Percentiles rank a stretch among this genome's conserved stretches.
Evolutionary conservation across 495 filamentous ascomycete genomes (phyloP).

Genomic region (Xylaria intraflava): DNA sequence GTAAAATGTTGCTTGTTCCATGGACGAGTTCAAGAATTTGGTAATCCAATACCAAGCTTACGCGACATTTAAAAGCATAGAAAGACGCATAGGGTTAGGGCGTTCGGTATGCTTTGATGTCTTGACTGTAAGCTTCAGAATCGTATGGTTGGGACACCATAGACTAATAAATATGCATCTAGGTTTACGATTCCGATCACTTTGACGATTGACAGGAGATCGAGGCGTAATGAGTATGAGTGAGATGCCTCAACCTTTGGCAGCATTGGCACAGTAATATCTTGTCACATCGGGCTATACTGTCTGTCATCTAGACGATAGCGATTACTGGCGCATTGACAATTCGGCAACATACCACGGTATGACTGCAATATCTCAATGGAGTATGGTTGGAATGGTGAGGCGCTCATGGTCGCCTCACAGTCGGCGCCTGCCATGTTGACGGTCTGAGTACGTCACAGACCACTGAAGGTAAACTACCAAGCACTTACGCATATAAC

Average conservation of each 20-base stretch:
- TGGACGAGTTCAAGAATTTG: neutral
- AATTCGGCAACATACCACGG: neutral
- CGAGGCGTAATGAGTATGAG: constrained; percentile 7
- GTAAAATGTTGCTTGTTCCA: constrained; percentile 2
- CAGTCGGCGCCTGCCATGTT: constrained; percentile 5
- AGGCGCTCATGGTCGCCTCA: constrained; percentile 12
- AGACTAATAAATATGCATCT: neutral
- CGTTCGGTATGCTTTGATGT: constrained; percentile 7
- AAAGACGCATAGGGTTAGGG: constrained; percentile 1
- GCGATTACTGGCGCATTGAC: neutral
- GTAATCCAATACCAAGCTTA: neutral
- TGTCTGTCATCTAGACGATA: neutral
- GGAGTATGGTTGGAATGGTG: constrained; percentile 7
- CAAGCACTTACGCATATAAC: neutral
- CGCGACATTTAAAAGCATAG: constrained; percentile 6
- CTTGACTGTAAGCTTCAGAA: neutral
- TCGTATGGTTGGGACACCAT: neutral
- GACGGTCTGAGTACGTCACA: constrained; percentile 2
- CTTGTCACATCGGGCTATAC: neutral
- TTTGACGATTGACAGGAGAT: neutral
- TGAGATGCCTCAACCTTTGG: constrained; percentile 4
- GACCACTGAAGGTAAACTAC: constrained; percentile 2
- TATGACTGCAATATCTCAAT: constrained; percentile 6
- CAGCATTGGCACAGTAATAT: constrained; percentile 4
- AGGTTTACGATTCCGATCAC: constrained; percentile 5